A percentile compares a stretch with the other conserved stretches of the same genome.
These are phyloP conservation scores for Amanita molliuscula DNA, from an alignment of 768 basidiomycete species.

Conservation along the genomic window DNA sequence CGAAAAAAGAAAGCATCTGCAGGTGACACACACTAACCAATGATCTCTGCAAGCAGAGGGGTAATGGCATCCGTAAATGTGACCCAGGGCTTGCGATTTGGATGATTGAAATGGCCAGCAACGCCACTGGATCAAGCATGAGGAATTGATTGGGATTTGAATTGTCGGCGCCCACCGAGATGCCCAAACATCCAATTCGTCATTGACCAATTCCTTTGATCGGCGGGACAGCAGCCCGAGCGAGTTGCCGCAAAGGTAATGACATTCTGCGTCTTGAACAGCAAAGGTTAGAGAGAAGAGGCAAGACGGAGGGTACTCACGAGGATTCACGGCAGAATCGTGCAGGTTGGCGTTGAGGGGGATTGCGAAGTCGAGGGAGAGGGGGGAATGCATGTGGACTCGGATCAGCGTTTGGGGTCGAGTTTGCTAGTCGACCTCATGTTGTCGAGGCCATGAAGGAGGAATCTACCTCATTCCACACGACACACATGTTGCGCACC, in stretches of 20 bases:
- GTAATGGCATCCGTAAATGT: constrained; percentile 63
- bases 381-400: background rate
- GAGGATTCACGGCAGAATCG: constrained; percentile 28
- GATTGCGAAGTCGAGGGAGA: constrained; percentile 33
- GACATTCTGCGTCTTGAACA: constrained; percentile 38
- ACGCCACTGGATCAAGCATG: constrained; percentile 49
- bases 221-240: constrained; percentile 74
- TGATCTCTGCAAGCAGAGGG: constrained; percentile 66
- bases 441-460: no score
- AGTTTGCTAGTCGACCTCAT: no score
- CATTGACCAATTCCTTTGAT: constrained; percentile 59
- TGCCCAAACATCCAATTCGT: constrained; percentile 83
- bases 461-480: no score
- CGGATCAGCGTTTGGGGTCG: no score
- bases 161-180: constrained; percentile 36
- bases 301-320: constrained; percentile 16
- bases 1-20: background rate
- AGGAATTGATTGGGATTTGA: constrained; percentile 9
- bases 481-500: constrained; percentile 21
- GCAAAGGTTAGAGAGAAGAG: no score
- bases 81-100: constrained; percentile 78
- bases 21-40: constrained; percentile 44
- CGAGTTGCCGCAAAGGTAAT: constrained; percentile 95
- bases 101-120: constrained; percentile 84
- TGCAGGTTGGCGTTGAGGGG: constrained; percentile 45